phyloP scores from a whole-genome alignment of 176 grass and related monocot species.

The Saccharum spontaneum region DNA sequence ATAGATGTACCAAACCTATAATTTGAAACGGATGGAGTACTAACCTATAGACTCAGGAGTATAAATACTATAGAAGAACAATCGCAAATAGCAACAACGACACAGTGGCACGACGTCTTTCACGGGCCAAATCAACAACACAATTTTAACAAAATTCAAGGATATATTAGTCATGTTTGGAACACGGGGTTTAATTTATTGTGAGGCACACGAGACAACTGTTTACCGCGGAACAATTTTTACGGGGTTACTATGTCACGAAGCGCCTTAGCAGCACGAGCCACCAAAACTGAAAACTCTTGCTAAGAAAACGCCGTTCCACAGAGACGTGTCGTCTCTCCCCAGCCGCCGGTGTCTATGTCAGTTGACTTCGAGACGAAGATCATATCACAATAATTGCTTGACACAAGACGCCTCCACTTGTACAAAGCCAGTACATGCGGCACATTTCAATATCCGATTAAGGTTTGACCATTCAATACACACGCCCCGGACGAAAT shows the following conservation, averaged over 20 bases:
- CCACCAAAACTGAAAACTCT: not conserved
- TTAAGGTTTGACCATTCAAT: constrained; percentile 24
- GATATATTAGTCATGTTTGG: not conserved
- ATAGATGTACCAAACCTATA: too few species aligned
- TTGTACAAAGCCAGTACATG: constrained; percentile 23
- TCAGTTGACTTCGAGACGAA: constrained; percentile 19
- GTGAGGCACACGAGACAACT: not conserved
- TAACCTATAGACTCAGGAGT: too few species aligned
- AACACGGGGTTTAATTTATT: too few species aligned
- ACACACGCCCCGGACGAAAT: not conserved
- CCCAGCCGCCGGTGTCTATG: constrained; percentile 20
- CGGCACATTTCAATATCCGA: not conserved
- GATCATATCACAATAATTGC: constrained; percentile 24
- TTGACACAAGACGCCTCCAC: constrained; percentile 1
- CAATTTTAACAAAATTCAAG: too few species aligned
- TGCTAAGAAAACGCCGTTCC: not conserved
- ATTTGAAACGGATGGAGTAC: too few species aligned
- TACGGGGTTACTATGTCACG: not conserved
- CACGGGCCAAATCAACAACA: too few species aligned
- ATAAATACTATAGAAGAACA: too few species aligned
- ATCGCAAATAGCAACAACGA: too few species aligned
- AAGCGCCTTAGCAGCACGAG: not conserved
- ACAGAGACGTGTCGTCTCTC: constrained; percentile 7
- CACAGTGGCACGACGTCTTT: too few species aligned
- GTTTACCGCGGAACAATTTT: not conserved